Conservation (phyloP, 2,329 filamentous ascomycete species). For the Arthrobotrys megalospora region DNA sequence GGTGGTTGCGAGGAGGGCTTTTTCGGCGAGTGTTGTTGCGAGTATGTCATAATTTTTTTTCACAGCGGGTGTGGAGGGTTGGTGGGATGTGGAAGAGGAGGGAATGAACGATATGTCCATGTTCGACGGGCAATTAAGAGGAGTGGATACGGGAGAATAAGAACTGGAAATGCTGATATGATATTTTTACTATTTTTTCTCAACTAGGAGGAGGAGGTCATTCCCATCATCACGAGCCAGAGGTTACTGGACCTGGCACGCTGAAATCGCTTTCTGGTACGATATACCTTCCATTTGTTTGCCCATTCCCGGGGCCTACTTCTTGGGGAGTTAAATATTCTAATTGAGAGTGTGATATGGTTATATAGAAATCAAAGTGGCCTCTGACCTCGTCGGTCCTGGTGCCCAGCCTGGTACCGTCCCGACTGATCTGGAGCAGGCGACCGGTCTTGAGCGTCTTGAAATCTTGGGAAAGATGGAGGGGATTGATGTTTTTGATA, state of each 20-base stretch:
- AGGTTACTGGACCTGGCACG: conserved; percentile 37
- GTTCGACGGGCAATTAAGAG: neutral
- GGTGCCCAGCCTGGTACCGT: conserved; percentile 87
- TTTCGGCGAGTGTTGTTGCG: conserved; percentile 51
- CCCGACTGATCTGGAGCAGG: conserved; percentile 93
- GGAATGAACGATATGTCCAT: neutral
- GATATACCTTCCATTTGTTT: neutral
- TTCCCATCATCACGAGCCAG: conserved; percentile 33
- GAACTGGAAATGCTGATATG: conserved; percentile 17
- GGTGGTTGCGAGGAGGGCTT: conserved; percentile 52
- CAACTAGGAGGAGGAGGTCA: conserved; percentile 25
- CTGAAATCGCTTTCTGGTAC: conserved; percentile 48
- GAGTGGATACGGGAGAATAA: neutral
- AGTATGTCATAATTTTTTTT: conserved; percentile 34
- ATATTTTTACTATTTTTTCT: neutral
- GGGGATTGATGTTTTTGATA: conserved; percentile 97
- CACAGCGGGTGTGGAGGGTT: neutral
- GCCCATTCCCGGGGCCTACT: too few species aligned
- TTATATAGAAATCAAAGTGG: conserved; percentile 82
- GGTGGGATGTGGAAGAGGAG: neutral
- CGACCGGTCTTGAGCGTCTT: conserved; percentile 97
- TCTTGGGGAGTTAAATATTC: neutral
- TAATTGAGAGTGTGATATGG: neutral
- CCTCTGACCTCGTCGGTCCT: conserved; percentile 86
- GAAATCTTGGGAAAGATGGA: conserved; percentile 99